Conservation (phyloP, 257 asterid species). For the Solanum clarkiae region DNA sequence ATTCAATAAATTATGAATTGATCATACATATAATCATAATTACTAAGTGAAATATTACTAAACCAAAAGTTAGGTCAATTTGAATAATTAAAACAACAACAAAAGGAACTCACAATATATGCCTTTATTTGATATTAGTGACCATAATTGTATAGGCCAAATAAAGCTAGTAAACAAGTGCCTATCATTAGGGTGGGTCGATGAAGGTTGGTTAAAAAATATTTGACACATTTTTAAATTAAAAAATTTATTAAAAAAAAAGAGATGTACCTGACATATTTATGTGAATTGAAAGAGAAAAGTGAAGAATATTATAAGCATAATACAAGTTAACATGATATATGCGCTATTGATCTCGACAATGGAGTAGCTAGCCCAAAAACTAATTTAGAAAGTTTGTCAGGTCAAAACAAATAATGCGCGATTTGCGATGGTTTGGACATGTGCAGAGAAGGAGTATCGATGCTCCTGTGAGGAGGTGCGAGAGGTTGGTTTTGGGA, state of each 20-base stretch:
- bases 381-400: fast-evolving
- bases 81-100: not conserved
- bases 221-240: not conserved
- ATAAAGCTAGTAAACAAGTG: not conserved
- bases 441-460: no score
- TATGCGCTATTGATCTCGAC: not conserved
- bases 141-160: not conserved
- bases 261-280: not conserved
- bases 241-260: not conserved
- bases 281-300: not conserved
- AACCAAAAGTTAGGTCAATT: not conserved
- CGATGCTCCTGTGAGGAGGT: no score
- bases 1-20: not conserved
- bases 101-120: not conserved
- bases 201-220: not conserved
- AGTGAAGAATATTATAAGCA: not conserved
- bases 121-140: not conserved
- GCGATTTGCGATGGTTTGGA: no score
- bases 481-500: no score
- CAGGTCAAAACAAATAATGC: not conserved
- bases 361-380: not conserved
- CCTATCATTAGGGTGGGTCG: not conserved
- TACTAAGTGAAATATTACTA: not conserved
- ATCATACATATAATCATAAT: not conserved
- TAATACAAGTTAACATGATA: not conserved